Evolutionary conservation across 176 grass and related monocot genomes (phyloP).

Genomic region (Raddia guianensis): DNA sequence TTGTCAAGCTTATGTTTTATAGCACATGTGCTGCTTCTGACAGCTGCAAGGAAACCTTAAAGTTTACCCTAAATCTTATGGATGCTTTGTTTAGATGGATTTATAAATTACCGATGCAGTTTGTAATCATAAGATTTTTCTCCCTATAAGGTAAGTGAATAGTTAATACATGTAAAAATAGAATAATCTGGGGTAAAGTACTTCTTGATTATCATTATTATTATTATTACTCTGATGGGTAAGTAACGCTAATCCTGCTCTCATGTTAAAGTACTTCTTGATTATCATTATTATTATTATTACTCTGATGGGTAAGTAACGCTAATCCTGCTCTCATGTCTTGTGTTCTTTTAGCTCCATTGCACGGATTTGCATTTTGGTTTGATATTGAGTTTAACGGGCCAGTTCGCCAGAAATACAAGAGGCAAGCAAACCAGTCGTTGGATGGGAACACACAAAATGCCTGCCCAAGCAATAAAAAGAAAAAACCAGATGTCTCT

Average conservation of each 20-base stretch:
- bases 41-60: background rate
- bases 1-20: background rate
- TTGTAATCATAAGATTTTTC: background rate
- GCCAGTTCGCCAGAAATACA: constrained; percentile 55
- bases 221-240: constrained; percentile 6
- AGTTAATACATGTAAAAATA: background rate
- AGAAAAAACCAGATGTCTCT: constrained; percentile 64
- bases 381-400: constrained; percentile 96
- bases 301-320: constrained; percentile 10
- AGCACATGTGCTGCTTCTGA: background rate
- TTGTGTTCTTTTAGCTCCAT: constrained; percentile 62
- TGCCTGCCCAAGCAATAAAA: constrained; percentile 55
- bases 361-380: constrained; percentile 99
- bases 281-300: background rate
- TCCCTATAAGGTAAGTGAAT: background rate
- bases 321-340: constrained; percentile 25
- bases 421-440: constrained; percentile 49
- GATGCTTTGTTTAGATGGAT: constrained; percentile 18
- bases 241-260: constrained; percentile 19
- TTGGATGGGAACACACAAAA: constrained; percentile 43
- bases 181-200: background rate
- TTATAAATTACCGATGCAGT: background rate
- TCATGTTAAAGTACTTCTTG: background rate
- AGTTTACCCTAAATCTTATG: background rate
- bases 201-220: background rate